Evolutionary conservation across 805 yeast genomes (phyloP).

Genomic region (Suhomyces kilbournensis): DNA sequence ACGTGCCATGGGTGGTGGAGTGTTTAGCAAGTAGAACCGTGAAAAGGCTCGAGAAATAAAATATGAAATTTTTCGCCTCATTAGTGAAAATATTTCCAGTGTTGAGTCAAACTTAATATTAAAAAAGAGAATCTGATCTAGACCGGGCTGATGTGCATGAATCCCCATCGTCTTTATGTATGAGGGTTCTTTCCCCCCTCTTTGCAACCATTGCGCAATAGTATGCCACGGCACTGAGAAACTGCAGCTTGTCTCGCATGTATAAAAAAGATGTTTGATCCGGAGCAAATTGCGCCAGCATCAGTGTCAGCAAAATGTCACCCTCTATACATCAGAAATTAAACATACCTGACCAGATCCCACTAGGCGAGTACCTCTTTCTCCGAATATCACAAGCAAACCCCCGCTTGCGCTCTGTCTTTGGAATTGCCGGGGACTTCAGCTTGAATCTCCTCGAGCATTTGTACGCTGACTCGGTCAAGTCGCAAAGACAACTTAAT

Average conservation of each 20-base stretch:
- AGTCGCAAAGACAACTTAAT: conserved; percentile 38
- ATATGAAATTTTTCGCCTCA: too few relatives aligned
- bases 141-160: background rate
- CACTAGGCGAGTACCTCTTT: conserved; percentile 66
- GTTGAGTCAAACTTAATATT: background rate
- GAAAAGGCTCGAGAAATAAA: background rate
- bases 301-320: background rate
- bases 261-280: background rate
- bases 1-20: background rate
- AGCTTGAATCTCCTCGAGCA: conserved; percentile 67
- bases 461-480: conserved; percentile 45
- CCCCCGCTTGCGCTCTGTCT: conserved; percentile 49
- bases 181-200: background rate
- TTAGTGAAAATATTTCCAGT: background rate
- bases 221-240: background rate
- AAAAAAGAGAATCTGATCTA: background rate
- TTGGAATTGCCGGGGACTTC: conserved; percentile 82
- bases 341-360: conserved; percentile 22
- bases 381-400: conserved; percentile 53
- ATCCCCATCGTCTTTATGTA: background rate
- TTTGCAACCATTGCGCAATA: background rate
- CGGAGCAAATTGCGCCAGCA: background rate
- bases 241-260: background rate
- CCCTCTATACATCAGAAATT: background rate
- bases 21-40: background rate